Base-by-base conservation (phyloP, 164 flowering plant species). In the Brasenia schreberi region DNA sequence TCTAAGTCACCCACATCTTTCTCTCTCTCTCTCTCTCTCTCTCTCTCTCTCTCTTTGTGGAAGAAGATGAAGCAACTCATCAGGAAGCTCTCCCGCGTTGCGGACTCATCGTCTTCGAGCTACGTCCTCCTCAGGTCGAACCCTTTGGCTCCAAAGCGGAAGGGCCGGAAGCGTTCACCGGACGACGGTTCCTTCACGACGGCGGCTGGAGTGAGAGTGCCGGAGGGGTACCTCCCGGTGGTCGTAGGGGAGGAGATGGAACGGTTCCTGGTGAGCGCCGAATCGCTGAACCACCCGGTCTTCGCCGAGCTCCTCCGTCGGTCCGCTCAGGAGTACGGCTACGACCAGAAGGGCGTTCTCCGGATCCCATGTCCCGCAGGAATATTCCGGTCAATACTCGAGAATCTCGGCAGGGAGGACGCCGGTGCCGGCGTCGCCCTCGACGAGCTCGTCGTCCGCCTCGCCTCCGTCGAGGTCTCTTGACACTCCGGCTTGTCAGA, bases 241-340 rank as follows among this genome's bases (percentile, higher is more conserved):
- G 88, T 83, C 84, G 96, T 92, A 5, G 98, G 98, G 0, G 96
- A 92, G 33, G 96, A 88, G 82, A 87, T 82, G 98, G 93, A 85
- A 81, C 62, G 92, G 76, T 92, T 85, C 75, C 77, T 87, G 10
- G 96, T 92, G 42, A 81, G 82, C 68, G 97, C 97, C 1, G 88
- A 88, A 76, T 67, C 88, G 12, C 70, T 92, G 68, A 87, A 88
- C 75, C 96, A 84, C 68, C 98, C 98, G 18, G 68, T 90, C 17
- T 85, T 92, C 70, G 73, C 80, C 12, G 77, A 73, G 60, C 80
- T 92, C 5, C 81, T 92, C n/a, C 77, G 84, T 62, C 78, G 69
- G 68, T 92, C 98, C 59, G 97, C 98, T 0, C 92, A 87, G 70
- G 96, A 90, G 81, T 92, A 92, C 77, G 98, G 98, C 3, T 92